Evolutionary conservation across 2,329 filamentous ascomycete species (phyloP), one percentile per base, ranked within the genome.

Genomic region (Coniella vitis): DNA sequence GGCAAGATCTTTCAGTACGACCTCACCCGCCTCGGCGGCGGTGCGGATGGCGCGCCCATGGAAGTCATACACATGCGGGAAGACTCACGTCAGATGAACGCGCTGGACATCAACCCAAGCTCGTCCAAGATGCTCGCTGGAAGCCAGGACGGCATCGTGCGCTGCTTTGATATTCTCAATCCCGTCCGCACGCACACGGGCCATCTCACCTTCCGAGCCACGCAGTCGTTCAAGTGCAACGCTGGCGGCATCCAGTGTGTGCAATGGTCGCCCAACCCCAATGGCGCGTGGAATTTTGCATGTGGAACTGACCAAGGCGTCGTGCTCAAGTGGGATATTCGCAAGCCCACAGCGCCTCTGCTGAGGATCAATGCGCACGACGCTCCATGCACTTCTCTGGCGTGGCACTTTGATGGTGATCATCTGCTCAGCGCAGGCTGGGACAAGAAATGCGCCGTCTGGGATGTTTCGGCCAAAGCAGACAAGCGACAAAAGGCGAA

Each of bases 391-490:
- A 70, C 75, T 2, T 72, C 78, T 0, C 77, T 84, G 38, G 74
- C 78, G 3, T 86, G 83, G 83, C 83, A 86, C 55, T 78, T 79
- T 0, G 82, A 86, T 58, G 83, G 82, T 13, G 71, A 75, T n/a
- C 80, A 86, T 56, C 65, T 85, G 10, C 72, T 82, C 42, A 85
- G 79, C 54, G 80, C 75, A 4, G 81, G 81, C 7, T 69, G 75
- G 55, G 83, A 86, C 59, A 74, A 73, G 51, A 76, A 75, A 46
- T 76, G 81, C 35, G 72, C 82, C 56, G 76, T 85, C 5, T 86
- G 83, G 83, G 80, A 86, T 57, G 64, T 85, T 49, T 76, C 78
- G 4, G 70, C 68, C 45, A 72, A 69, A 7, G 78, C 76, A 14
- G 80, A 84, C 55, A 80, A 81, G 62, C 70, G 79, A 13, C 81